Evolutionary conservation across 2,329 filamentous ascomycete genomes (phyloP).

Genomic region (Penicillium sp.): DNA sequence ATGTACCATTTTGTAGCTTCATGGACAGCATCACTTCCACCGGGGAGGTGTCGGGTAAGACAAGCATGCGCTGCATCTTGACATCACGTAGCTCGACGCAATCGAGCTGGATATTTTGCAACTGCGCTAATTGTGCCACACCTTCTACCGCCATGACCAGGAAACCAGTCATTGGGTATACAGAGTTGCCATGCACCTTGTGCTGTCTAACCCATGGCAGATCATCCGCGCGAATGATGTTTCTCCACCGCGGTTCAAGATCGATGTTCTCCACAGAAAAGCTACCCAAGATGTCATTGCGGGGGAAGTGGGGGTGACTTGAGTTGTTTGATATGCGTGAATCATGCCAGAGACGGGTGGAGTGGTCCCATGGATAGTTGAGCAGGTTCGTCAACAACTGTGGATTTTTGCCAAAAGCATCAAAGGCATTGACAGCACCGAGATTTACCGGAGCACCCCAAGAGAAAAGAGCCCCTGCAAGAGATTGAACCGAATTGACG

Average conservation of each 20-base stretch:
- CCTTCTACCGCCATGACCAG: constrained; percentile 31
- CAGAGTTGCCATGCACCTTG: constrained; percentile 25
- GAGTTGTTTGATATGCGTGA: constrained; percentile 23
- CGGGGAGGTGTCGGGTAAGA: constrained; percentile 22
- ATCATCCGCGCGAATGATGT: constrained; percentile 29
- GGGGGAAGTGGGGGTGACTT: constrained; percentile 22
- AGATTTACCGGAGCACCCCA: not conserved
- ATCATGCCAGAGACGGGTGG: constrained; percentile 27
- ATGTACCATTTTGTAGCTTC: constrained; percentile 7
- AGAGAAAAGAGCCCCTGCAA: constrained; percentile 23
- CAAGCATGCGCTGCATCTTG: constrained; percentile 27
- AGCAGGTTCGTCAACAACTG: constrained; percentile 25
- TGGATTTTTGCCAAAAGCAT: constrained; percentile 1
- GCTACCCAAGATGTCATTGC: constrained; percentile 25
- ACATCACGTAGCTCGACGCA: constrained; percentile 29
- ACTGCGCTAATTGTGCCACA: constrained; percentile 27
- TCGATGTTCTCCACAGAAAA: constrained; percentile 28
- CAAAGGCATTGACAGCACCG: constrained; percentile 1
- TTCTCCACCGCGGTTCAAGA: constrained; percentile 30
- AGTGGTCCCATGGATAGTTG: constrained; percentile 31
- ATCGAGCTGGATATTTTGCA: constrained; percentile 24
- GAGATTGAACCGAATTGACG: constrained; percentile 23
- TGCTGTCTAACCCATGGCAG: constrained; percentile 30
- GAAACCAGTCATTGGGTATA: constrained; percentile 32
- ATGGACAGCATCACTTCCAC: constrained; percentile 28